Evolutionary conservation across 306 rosid species (phyloP), one percentile per base, ranked within the genome.

Genomic region (Medicago ruthenica): DNA sequence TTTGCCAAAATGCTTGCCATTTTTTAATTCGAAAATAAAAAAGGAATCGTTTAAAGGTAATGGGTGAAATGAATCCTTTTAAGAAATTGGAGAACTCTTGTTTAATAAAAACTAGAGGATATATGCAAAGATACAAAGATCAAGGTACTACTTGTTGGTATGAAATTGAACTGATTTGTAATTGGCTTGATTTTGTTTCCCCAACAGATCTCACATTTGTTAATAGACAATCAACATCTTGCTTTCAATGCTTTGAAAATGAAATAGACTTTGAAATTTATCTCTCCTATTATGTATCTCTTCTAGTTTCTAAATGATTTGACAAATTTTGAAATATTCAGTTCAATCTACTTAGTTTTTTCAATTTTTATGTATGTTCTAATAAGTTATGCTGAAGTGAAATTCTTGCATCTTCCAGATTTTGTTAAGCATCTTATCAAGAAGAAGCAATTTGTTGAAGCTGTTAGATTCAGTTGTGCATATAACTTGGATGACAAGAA

Each of bases 401-500:
- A 66, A 3, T 66, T 18, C 37, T 67, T 67, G 36, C 36, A 18
- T 12, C 54, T 67, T 67, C 37, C 39, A 67, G 72, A 21, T 67
- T 67, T 67, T 42, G 72, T 42, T 21, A 15, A 42, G 54, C 21
- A 12, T 42, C 72, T 67, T 21, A 67, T 67, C 31, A 42, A 10
- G 39, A 34, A 15, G 41, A 3, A 61, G 67, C 21, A 61, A 16
- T 4, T 31, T 61, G 18, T 61, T 45, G 51, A 2, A 45, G 51
- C 51, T 13, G 51, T 45, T 45, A 4, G 2, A 4, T 45, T 45
- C 7, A 12, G 51, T 13, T 45, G 16, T 13, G 16, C 51, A 45
- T 45, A 45, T 45, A 45, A 45, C 51, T 45, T 45, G 51, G 1
- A 4, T 45, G 51, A 4, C 51, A 45, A 45, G 51, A 5, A 13